Evolutionary conservation across 768 basidiomycete genomes (phyloP), one percentile per base, ranked within the genome.

Genomic region (Austroboletus eburneus): DNA sequence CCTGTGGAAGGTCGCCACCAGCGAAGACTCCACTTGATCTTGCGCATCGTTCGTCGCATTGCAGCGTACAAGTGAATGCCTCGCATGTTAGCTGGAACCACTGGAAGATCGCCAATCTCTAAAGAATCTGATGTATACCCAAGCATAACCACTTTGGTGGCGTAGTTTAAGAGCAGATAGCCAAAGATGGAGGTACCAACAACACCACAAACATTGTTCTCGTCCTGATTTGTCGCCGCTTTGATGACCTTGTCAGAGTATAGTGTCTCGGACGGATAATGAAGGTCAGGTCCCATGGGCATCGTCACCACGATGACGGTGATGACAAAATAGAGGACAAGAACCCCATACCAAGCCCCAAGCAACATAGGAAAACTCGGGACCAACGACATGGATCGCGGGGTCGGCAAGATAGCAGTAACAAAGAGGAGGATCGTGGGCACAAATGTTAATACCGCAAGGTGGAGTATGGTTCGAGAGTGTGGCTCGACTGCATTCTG

Each of bases 51-150:
- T 5, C 58, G 64, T 47, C 77, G 80, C 85, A 91, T 90, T 20
- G 56, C 58, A n/a, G 77, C 53, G 54, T 81, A 91, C 46, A 87
- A 77, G 56, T 65, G 63, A 5, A 81, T 73, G 0, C 77, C 72
- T 24, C 92, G 87, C 80, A 91, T 83, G 55, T 77, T 64, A 1
- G 74, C 79, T 1, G 87, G 79, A 9, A 93, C 77, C 44, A 94
- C 81, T 5, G 92, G 93, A 24, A 96, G 71, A 61, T 96, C 91
- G 49, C 83, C 90, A 18, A 91, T 89, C 54, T 95, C 88, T 38
- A 95, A 76, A 48, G 78, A 84, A 46, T 78, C 74, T 2, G 85
- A 73, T 2, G 72, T 73, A 65, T 90, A 81, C 3, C 91, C 92
- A 34, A 92, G 80, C 78, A 83, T 81, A 45, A 94, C 80, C 13